Conservation (phyloP, 225 moss, liverwort and hornwort species). For the Sphagnum tenellum region DNA sequence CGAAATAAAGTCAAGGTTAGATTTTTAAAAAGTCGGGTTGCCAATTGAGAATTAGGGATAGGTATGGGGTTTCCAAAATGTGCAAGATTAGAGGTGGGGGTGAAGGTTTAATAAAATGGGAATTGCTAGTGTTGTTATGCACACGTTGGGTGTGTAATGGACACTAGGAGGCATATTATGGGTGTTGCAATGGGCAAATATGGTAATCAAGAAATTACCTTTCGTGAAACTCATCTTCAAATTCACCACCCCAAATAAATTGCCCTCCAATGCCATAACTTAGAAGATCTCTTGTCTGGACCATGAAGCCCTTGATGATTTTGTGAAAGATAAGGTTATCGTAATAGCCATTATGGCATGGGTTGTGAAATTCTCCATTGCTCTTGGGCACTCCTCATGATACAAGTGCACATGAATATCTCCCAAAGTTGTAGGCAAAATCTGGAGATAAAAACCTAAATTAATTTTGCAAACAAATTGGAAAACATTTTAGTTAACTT, state of each 20-base stretch:
- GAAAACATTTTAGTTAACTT: no score
- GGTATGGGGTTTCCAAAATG: no score
- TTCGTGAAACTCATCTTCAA: constrained; percentile 99
- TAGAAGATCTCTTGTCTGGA: constrained; percentile 94
- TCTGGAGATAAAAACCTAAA: constrained; percentile 21
- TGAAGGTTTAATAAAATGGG: no score
- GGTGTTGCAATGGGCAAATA: no score
- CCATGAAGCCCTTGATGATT: constrained; percentile 99
- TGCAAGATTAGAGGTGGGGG: no score
- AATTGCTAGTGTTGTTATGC: no score
- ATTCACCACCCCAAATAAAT: constrained; percentile 98
- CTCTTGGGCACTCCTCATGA: constrained; percentile 93
- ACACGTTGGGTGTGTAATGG: no score
- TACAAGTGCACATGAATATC: constrained; percentile 89
- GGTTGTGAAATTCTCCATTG: constrained; percentile 96
- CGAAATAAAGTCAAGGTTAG: no score
- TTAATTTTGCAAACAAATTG: no score
- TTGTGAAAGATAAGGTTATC: constrained; percentile 98
- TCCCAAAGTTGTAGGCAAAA: constrained; percentile 89
- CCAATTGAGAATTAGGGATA: no score
- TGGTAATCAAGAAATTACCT: constrained; percentile 54
- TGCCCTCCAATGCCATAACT: constrained; percentile 99
- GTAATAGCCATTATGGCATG: constrained; percentile 99
- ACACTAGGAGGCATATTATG: no score
- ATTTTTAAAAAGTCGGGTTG: no score